These are phyloP conservation scores for Saturnispora gosingensis DNA, from an alignment of 805 yeast species.

Conservation along the genomic window DNA sequence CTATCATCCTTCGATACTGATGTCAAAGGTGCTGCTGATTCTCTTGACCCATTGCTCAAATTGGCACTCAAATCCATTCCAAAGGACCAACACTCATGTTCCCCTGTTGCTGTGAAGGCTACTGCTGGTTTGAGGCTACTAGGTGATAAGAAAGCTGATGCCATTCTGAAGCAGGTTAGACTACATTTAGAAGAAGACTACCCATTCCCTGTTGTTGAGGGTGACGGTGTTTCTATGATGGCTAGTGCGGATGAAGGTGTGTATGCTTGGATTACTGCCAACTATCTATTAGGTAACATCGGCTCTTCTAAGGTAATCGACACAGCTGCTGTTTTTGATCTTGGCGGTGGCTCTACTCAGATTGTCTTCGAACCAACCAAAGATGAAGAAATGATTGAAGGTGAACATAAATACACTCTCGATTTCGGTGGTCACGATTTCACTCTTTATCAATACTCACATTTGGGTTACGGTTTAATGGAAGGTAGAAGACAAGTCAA, in stretches of 20 bases:
- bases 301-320: conserved; percentile 68
- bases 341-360: conserved; percentile 98
- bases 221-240: conserved; percentile 87
- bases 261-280: conserved; percentile 96
- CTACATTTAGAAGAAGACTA: conserved; percentile 64
- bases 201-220: conserved; percentile 87
- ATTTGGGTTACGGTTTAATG: conserved; percentile 92
- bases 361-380: conserved; percentile 90
- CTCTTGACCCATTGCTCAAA: conserved; percentile 74
- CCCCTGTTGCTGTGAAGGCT: conserved; percentile 95
- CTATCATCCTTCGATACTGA: conserved; percentile 78
- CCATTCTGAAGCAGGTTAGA: conserved; percentile 70
- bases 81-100: conserved; percentile 56
- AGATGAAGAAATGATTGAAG: conserved; percentile 54
- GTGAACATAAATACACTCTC: conserved; percentile 80
- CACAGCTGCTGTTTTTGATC: conserved; percentile 94
- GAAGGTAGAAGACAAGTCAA: conserved; percentile 85
- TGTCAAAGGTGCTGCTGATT: conserved; percentile 76
- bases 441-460: conserved; percentile 84
- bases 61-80: conserved; percentile 76
- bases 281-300: conserved; percentile 86
- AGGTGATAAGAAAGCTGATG: conserved; percentile 64
- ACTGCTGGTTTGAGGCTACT: conserved; percentile 91
- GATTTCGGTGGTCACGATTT: conserved; percentile 76
- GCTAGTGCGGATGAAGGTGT: conserved; percentile 97